Conservation (phyloP, 371 early-diverging fungal species). For the Lichtheimia ornata region DNA sequence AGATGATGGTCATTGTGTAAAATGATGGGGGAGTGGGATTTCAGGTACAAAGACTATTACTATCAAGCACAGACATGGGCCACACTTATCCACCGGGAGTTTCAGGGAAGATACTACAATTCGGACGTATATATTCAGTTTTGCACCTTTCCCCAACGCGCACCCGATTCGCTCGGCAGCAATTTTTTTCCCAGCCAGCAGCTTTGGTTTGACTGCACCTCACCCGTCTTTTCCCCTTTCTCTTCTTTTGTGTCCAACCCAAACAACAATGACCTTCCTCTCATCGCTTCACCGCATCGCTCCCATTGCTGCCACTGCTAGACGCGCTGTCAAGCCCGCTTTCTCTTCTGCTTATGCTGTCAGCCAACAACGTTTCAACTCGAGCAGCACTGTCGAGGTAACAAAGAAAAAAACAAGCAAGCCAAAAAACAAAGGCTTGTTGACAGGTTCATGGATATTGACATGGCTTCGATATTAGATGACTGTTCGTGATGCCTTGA, state of each 20-base stretch:
- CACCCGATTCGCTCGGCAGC: conserved; percentile 6
- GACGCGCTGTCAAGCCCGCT: conserved; percentile 39
- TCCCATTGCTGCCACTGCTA: conserved; percentile 35
- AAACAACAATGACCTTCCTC: conserved; percentile 41
- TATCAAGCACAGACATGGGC: too few relatives aligned
- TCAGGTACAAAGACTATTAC: too few relatives aligned
- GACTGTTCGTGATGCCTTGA: conserved; percentile 98
- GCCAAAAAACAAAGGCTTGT: conserved; percentile 6
- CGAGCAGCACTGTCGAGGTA: conserved; percentile 41
- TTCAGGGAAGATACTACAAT: too few relatives aligned
- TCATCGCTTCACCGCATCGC: conserved; percentile 46
- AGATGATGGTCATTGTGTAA: too few relatives aligned
- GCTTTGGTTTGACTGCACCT: conserved; percentile 1
- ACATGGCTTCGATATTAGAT: conserved; percentile 52
- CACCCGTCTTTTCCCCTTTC: conserved; percentile 16
- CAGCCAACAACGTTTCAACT: conserved; percentile 47
- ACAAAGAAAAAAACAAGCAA: conserved; percentile 6
- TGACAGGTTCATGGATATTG: too few relatives aligned
- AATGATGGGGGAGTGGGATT: too few relatives aligned
- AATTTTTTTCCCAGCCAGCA: conserved; percentile 7
- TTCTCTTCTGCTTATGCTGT: conserved; percentile 27
- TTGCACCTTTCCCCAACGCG: conserved; percentile 7
- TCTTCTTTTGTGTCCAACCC: conserved; percentile 16
- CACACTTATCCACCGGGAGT: too few relatives aligned
- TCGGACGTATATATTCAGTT: too few relatives aligned